Evolutionary conservation across 2,329 filamentous ascomycete genomes (phyloP), one percentile per base, ranked within the genome.

Genomic region (Exserohilum turcica): DNA sequence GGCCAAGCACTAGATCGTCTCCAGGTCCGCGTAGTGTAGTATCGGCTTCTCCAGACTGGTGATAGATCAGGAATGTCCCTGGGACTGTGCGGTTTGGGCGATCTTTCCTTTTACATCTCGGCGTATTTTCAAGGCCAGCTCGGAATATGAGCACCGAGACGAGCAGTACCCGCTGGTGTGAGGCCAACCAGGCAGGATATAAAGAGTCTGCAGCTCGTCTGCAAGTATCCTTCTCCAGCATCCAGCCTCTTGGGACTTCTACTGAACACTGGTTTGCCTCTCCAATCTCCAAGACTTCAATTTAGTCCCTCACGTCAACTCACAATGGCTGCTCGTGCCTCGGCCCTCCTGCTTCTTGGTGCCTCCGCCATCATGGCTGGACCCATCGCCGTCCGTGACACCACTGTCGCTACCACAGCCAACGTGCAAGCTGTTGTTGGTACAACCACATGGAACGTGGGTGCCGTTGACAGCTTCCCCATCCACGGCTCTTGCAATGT

Each of bases 401-500:
- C 65, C 46, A 68, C 70, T 12, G 51, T 63, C 15, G 63, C 64
- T 15, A 57, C 61, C 15, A 35, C 60, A 9, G 56, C 57, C 29
- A 58, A 67, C 16, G 56, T 37, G 13, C 39, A 36, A 19, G 29
- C 36, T 19, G 33, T 46, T 29, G 33, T 35, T 33, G 35, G 57
- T 12, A 45, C 60, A 8, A 66, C 63, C 7, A 58, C 67, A 10
- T 74, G 72, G 71, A 57, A 71, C n/a, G 52, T 60, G 3, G 79
- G 78, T 10, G 76, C 74, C 2, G 72, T 77, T 6, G 67, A 59
- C 13, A 59, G 74, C 15, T 81, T 74, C 60, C 74, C 76, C 12
- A 87, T 89, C 66, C 87, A 89, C 71, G 68, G 77, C 29, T 88
- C 85, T 19, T 90, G 87, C 76, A 89, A 90, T 63, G 73, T 77